Conservation (phyloP, 192 early-diverging fungal species). For the Linnemannia hyalina region DNA sequence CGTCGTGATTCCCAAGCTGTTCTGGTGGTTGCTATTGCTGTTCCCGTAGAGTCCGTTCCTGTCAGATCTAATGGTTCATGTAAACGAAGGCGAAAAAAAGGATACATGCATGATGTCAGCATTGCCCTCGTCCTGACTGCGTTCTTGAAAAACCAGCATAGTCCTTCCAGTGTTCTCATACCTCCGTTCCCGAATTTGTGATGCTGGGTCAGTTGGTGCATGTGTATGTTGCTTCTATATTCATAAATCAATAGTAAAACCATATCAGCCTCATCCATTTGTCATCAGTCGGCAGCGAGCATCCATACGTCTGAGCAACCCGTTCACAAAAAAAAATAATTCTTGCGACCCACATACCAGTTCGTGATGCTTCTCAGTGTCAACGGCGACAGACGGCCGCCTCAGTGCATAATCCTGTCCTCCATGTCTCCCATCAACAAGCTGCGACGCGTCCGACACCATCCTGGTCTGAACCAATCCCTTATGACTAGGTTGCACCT, state of each 20-base stretch:
- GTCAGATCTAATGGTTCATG: not conserved
- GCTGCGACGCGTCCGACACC: not conserved
- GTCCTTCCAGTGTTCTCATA: not conserved
- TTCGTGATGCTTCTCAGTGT: not conserved
- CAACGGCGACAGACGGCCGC: not conserved
- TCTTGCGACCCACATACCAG: not conserved
- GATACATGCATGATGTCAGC: not conserved
- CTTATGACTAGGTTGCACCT: slow-evolving; percentile 4
- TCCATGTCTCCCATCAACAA: not conserved
- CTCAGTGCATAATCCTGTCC: not conserved
- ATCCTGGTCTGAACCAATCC: slow-evolving; percentile 19
- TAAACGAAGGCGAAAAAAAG: not conserved
- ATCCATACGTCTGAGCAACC: not conserved
- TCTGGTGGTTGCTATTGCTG: not conserved
- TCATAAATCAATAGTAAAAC: not conserved
- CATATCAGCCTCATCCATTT: not conserved
- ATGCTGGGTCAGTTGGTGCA: not conserved
- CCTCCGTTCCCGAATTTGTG: not conserved
- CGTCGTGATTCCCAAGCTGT: not conserved
- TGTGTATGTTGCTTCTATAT: not conserved
- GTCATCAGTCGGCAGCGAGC: too few species aligned
- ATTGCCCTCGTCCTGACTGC: not conserved
- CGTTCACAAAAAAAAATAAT: not conserved
- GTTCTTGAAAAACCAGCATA: not conserved
- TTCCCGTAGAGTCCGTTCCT: not conserved